Conservation (phyloP, 768 basidiomycete species). For the Harrya chromipes region DNA sequence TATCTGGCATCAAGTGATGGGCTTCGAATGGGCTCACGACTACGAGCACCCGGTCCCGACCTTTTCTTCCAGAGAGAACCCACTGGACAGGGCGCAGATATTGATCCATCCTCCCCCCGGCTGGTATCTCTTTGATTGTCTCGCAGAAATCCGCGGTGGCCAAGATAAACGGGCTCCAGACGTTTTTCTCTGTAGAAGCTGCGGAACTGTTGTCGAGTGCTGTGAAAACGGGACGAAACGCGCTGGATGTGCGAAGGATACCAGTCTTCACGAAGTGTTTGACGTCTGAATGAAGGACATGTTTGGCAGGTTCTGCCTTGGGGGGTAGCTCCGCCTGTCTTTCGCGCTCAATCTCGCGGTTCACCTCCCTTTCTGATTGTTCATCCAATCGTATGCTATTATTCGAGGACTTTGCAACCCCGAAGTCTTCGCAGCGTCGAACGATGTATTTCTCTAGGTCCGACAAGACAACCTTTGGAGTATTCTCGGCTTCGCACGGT, state of each 20-base stretch:
- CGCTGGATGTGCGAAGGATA: slow-evolving; percentile 1
- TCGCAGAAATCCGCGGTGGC: slow-evolving; percentile 11
- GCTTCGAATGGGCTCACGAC: no score
- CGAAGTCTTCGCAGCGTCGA: no score
- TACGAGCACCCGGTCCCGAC: background rate
- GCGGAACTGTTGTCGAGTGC: no score
- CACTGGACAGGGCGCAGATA: slow-evolving; percentile 23
- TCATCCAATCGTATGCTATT: no score
- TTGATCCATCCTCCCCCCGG: slow-evolving; percentile 2
- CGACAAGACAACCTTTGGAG: no score
- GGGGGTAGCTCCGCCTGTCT: slow-evolving; percentile 36
- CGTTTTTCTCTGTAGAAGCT: slow-evolving; percentile 10
- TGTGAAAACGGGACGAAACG: slow-evolving; percentile 19
- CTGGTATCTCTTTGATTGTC: slow-evolving; percentile 1
- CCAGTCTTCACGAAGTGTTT: slow-evolving; percentile 28
- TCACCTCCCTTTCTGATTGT: no score
- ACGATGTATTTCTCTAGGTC: no score
- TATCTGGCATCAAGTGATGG: no score
- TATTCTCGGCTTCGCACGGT: background rate
- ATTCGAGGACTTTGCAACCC: no score
- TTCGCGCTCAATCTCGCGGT: slow-evolving; percentile 18
- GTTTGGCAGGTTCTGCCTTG: slow-evolving; percentile 15
- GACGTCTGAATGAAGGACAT: slow-evolving; percentile 16
- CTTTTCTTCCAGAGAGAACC: slow-evolving; percentile 11
- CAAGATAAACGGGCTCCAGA: slow-evolving; percentile 13